A percentile compares a stretch with the other conserved stretches of the same genome.
phyloP scores from a whole-genome alignment of 345 rosid species.

The Brassica incana region DNA sequence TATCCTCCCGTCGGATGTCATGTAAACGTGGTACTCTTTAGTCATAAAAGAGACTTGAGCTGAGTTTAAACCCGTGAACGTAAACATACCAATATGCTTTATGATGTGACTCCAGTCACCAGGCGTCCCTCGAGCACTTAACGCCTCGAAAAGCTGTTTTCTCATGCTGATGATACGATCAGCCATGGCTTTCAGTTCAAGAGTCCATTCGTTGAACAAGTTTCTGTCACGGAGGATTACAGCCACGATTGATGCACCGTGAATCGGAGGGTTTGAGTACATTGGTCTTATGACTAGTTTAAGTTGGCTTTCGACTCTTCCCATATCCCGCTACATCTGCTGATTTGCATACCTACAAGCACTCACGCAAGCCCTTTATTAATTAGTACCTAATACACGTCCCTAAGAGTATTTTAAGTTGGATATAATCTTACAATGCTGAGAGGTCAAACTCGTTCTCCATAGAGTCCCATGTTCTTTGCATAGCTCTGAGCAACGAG shows the following conservation, averaged over 20 bases:
- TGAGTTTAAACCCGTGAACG: conserved; percentile 69
- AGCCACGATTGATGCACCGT: conserved; percentile 88
- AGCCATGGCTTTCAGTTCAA: conserved; percentile 80
- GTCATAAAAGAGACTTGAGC: conserved; percentile 66
- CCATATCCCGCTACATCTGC: conserved; percentile 81
- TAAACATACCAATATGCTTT: conserved; percentile 78
- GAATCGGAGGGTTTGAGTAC: conserved; percentile 91
- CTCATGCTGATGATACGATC: conserved; percentile 82
- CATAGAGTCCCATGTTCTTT: conserved; percentile 93
- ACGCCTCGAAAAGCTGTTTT: conserved; percentile 66
- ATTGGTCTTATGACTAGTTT: conserved; percentile 88
- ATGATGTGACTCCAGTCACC: conserved; percentile 85
- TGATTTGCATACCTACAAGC: conserved; percentile 68
- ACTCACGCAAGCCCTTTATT: background rate
- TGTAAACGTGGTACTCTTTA: conserved; percentile 69
- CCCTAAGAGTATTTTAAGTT: too few species aligned
- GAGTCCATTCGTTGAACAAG: conserved; percentile 69
- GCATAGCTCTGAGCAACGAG: conserved; percentile 86
- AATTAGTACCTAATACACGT: too few species aligned
- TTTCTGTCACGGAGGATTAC: conserved; percentile 64
- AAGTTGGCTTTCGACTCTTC: conserved; percentile 78
- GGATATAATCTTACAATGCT: conserved; percentile 96
- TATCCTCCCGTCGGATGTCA: conserved; percentile 84
- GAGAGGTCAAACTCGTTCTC: conserved; percentile 93
- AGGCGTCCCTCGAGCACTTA: conserved; percentile 58